Conservation (phyloP, 2,329 filamentous ascomycete species). For the Arthrobotrys sphaeroides region DNA sequence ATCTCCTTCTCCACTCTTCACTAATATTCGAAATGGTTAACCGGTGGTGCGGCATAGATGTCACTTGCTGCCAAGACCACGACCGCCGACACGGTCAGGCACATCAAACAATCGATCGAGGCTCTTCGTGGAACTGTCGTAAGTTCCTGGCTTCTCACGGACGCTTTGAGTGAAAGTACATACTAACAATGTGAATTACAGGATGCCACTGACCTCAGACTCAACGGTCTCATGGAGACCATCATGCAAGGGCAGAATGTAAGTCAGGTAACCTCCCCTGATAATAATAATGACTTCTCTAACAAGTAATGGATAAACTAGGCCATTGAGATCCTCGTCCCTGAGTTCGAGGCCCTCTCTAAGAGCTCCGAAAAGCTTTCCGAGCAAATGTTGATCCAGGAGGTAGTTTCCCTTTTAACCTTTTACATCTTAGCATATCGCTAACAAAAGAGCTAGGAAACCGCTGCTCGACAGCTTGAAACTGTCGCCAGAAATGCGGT, state of each 20-base stretch:
- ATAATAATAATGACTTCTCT: background rate
- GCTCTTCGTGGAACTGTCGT: background rate
- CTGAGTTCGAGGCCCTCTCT: conserved; percentile 14
- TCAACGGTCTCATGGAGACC: conserved; percentile 19
- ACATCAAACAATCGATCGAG: conserved; percentile 21
- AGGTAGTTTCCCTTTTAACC: conserved; percentile 3
- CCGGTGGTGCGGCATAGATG: background rate
- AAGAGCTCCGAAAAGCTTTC: conserved; percentile 14
- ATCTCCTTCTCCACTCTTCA: background rate
- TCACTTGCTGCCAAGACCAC: conserved; percentile 8
- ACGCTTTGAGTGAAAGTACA: background rate
- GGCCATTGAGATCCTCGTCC: conserved; percentile 7
- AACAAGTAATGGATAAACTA: background rate
- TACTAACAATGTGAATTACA: background rate
- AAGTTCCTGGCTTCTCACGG: background rate
- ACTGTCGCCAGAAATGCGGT: background rate
- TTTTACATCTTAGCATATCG: background rate
- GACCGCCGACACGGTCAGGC: conserved; percentile 4
- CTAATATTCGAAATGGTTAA: background rate
- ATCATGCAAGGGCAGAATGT: conserved; percentile 14
- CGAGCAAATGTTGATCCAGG: background rate
- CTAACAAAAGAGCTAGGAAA: conserved; percentile 13
- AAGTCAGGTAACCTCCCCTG: background rate
- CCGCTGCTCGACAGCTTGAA: conserved; percentile 5
- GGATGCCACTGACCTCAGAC: background rate